phyloP scores from a whole-genome alignment of 331 rosid species.

The Phaseolus coccineus region DNA sequence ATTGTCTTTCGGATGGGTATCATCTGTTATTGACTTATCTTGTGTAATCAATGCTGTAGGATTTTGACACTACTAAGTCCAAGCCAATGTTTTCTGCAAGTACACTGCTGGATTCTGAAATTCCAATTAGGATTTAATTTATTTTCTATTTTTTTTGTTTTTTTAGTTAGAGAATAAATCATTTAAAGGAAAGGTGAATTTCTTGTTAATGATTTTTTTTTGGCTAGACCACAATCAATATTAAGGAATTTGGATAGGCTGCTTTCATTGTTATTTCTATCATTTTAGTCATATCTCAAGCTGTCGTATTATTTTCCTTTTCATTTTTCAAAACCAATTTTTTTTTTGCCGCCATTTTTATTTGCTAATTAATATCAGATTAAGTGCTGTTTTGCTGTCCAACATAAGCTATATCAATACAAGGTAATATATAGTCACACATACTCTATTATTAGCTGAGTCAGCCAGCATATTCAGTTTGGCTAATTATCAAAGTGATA shows the following conservation, averaged over 20 bases:
- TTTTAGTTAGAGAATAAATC: not conserved
- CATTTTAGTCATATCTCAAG: not conserved
- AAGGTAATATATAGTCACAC: no score
- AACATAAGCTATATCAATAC: not conserved
- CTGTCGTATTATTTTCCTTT: not conserved
- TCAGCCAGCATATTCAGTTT: not conserved
- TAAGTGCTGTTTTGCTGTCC: not conserved
- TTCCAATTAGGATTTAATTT: constrained; percentile 1
- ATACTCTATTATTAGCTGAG: no score
- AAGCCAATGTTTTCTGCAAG: constrained; percentile 2
- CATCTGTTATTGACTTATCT: constrained; percentile 28
- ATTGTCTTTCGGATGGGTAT: constrained; percentile 22
- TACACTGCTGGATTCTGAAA: constrained; percentile 25
- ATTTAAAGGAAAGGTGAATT: constrained; percentile 10
- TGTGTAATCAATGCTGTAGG: not conserved
- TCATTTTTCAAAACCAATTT: not conserved
- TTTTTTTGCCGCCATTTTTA: not conserved
- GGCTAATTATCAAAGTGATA: not conserved
- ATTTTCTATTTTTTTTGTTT: not conserved
- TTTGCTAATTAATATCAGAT: not conserved
- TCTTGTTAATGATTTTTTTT: constrained; percentile 10
- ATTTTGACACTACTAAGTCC: not conserved
- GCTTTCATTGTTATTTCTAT: constrained; percentile 9
- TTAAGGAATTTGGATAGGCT: constrained; percentile 5
- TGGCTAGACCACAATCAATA: constrained; percentile 2